These are phyloP conservation scores for Nitzschia inconspicua DNA, from an alignment of 108 stramenopile genomes.

Conservation along the genomic window DNA sequence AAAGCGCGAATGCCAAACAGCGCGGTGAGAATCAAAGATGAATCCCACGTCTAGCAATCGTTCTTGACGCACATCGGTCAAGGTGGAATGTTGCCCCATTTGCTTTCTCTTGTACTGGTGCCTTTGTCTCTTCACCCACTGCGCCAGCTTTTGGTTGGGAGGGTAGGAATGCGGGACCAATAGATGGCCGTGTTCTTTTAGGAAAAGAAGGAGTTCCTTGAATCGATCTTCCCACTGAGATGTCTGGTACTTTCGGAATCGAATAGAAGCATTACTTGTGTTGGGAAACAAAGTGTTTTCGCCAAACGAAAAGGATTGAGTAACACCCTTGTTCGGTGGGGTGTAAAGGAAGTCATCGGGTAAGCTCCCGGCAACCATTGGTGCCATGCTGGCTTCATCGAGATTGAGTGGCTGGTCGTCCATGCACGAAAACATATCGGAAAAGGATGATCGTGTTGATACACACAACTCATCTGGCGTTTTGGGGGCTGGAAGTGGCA, in stretches of 20 bases:
- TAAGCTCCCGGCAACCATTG: too few species aligned
- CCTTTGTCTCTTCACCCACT: slow-evolving; percentile 52
- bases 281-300: too few species aligned
- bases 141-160: slow-evolving; percentile 14
- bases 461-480: too few species aligned
- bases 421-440: too few species aligned
- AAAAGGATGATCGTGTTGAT: too few species aligned
- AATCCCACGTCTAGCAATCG: slow-evolving; percentile 45
- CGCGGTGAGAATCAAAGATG: slow-evolving; percentile 35
- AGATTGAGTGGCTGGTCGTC: too few species aligned
- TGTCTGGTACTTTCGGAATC: slow-evolving; percentile 26
- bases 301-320: too few species aligned
- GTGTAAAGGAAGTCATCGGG: too few species aligned
- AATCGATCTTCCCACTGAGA: slow-evolving; percentile 32
- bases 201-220: slow-evolving; percentile 23
- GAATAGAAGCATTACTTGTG: too few species aligned
- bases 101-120: slow-evolving; percentile 34
- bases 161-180: slow-evolving; percentile 28
- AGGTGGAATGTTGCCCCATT: slow-evolving; percentile 18
- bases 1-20: slow-evolving; percentile 4
- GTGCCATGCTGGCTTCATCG: too few species aligned
- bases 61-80: slow-evolving; percentile 41
- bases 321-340: too few species aligned
- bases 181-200: slow-evolving; percentile 28
- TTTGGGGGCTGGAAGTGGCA: too few species aligned